Evolutionary conservation across 129 eudicot species (phyloP).

Genomic region (Rutidosis leptorrhynchoides): DNA sequence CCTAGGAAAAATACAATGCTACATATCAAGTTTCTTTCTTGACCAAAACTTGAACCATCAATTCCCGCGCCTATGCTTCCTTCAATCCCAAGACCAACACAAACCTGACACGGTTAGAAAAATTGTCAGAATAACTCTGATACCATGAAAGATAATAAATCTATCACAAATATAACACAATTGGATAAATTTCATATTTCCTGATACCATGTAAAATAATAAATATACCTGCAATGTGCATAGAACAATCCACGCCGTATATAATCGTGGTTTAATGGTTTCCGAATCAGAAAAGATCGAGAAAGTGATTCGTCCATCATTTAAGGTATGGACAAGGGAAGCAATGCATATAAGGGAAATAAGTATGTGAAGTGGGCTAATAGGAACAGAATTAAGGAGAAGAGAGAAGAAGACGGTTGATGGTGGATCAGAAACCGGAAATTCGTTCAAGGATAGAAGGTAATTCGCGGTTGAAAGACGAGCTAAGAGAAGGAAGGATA

Average conservation of each 20-base stretch:
- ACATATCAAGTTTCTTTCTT: constrained; percentile 38
- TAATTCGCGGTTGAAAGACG: constrained; percentile 70
- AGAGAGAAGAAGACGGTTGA: constrained; percentile 34
- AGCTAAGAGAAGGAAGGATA: constrained; percentile 75
- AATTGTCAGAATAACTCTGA: neutral
- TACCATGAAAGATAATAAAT: neutral
- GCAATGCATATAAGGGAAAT: constrained; percentile 46
- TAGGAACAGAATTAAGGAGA: constrained; percentile 48
- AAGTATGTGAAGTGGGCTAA: constrained; percentile 52
- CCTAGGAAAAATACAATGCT: constrained; percentile 65
- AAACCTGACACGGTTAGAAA: constrained; percentile 22
- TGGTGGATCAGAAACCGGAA: constrained; percentile 22
- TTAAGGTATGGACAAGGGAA: constrained; percentile 44
- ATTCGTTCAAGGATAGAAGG: constrained; percentile 38
- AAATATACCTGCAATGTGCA: constrained; percentile 63
- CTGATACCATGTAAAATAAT: neutral
- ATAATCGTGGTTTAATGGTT: constrained; percentile 38
- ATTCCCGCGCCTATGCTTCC: constrained; percentile 73
- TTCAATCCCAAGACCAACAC: constrained; percentile 78
- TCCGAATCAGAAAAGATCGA: constrained; percentile 15
- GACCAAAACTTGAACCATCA: constrained; percentile 57
- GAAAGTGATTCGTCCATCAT: constrained; percentile 24
- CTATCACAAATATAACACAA: no score
- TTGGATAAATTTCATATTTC: neutral
- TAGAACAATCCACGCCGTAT: constrained; percentile 65